Base-by-base conservation (phyloP, 257 asterid genomes). In the Fraxinus americana region DNA sequence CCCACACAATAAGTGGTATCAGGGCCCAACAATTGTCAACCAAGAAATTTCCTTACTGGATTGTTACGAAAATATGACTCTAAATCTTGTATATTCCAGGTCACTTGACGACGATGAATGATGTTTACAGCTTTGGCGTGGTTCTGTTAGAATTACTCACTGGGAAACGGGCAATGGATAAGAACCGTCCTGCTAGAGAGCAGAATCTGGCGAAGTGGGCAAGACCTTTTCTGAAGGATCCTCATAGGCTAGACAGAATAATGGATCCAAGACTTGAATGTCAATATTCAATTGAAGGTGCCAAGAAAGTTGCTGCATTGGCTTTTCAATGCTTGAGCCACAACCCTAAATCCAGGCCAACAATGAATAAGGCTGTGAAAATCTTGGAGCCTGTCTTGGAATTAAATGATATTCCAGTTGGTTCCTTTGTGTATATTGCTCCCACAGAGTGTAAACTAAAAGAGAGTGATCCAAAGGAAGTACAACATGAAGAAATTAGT, bases 131-230 rank as follows among this genome's bases (percentile, higher is more conserved):
- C 63, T 94, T 88, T 19, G 97, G 97, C 4, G 97, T 94, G 29
- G 97, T 92, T 4, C 77, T 94, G 7, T 80, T 94, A 10, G 98
- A 92, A 82, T 75, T 94, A 27, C 85, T 94, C 19, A 90, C 95
- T 0, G 98, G 98, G 21, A 80, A 72, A 82, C 82, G 85, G 0
- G 93, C 89, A 29, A 17, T 81, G 84, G 95, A 94, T 84, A 90
- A 90, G 67, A 83, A 38, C 17, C 93, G 97, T 5, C 89, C 87
- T 0, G 27, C 76, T 7, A 84, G 91, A 80, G 92, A 91, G 81
- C 93, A 92, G 16, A 86, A 74, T 75, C 75, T 94, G 65, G 96
- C 86, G n/a, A 92, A 91, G 10, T 94, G 98, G 98, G 94, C 92
- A 6, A 92, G 87, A 52, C 97, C 97, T 10, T 82, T 85, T 36